A percentile compares a stretch with the other conserved stretches of the same genome.
Conservation (phyloP, 1,284 basidiomycete genomes). For the Cutaneotrichosporon cyanovorans region DNA sequence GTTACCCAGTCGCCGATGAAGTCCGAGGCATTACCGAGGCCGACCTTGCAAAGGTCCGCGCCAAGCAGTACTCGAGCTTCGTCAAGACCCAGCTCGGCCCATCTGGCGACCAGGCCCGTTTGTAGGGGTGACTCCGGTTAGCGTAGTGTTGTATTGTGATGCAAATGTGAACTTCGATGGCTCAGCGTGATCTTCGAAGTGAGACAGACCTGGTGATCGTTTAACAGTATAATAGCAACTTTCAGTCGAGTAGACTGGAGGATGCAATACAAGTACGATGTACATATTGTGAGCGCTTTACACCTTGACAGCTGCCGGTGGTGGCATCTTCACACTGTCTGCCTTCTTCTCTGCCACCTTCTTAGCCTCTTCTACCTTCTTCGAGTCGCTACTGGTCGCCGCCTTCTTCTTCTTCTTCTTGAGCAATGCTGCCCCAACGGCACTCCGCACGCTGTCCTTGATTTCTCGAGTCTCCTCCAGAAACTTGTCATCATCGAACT, state of each 20-base stretch:
- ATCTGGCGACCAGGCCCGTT: too few relatives aligned
- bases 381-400: conserved; percentile 61
- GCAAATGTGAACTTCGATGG: too few relatives aligned
- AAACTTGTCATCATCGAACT: conserved; percentile 86
- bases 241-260: too few relatives aligned
- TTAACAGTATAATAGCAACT: too few relatives aligned
- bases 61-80: conserved; percentile 10
- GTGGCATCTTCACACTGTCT: conserved; percentile 13
- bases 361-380: conserved; percentile 52
- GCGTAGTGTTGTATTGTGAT: too few relatives aligned
- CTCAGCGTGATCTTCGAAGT: too few relatives aligned
- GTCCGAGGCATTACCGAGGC: conserved; percentile 8
- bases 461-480: conserved; percentile 87
- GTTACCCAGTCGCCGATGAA: conserved; percentile 16
- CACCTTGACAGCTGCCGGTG: not conserved
- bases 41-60: conserved; percentile 15
- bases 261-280: too few relatives aligned
- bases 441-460: conserved; percentile 83
- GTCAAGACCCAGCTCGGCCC: not conserved
- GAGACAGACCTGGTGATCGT: too few relatives aligned
- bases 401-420: conserved; percentile 22
- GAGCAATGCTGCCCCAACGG: conserved; percentile 60
- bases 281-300: not conserved
- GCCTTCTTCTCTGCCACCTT: conserved; percentile 56
- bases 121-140: too few relatives aligned